These are phyloP conservation scores for Angomonas ambiguus DNA, from an alignment of 208 protist species.

Conservation along the genomic window DNA sequence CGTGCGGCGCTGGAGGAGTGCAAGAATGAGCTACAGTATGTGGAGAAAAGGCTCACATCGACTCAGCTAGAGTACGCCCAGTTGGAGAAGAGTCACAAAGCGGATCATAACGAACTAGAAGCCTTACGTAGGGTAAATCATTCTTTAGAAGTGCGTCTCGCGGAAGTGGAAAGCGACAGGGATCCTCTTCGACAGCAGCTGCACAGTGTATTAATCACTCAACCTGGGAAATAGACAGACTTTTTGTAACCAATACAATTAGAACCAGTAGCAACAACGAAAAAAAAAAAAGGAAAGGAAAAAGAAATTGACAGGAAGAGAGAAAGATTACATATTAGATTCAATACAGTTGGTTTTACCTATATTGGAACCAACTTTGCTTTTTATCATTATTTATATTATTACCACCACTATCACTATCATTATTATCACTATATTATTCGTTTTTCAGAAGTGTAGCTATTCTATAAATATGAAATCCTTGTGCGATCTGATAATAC, in stretches of 20 bases:
- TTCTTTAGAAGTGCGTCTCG: conserved; percentile 57
- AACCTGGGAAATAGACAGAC: not conserved
- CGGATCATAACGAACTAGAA: conserved; percentile 40
- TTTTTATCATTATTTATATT: conserved; percentile 9
- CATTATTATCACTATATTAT: too few species aligned
- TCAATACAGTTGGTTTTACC: not conserved
- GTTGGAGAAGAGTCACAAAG: conserved; percentile 17
- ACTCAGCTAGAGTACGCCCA: conserved; percentile 15
- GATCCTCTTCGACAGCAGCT: conserved; percentile 75
- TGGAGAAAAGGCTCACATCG: not conserved
- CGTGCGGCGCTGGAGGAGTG: conserved; percentile 9
- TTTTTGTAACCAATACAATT: conserved; percentile 2
- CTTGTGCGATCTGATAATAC: too few species aligned
- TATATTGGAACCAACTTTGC: not conserved
- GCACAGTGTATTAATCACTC: conserved; percentile 40
- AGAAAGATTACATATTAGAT: not conserved
- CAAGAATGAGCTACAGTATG: not conserved
- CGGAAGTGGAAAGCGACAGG: conserved; percentile 59
- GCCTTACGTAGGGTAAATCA: conserved; percentile 61
- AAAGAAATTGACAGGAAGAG: not conserved
- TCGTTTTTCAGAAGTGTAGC: too few species aligned
- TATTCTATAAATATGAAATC: too few species aligned
- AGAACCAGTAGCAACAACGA: not conserved
- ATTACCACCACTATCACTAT: too few species aligned
- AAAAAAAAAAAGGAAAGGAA: not conserved